These are phyloP conservation scores for Tetracladium maxilliforme DNA, from an alignment of 2,329 filamentous ascomycete species.

Conservation along the genomic window DNA sequence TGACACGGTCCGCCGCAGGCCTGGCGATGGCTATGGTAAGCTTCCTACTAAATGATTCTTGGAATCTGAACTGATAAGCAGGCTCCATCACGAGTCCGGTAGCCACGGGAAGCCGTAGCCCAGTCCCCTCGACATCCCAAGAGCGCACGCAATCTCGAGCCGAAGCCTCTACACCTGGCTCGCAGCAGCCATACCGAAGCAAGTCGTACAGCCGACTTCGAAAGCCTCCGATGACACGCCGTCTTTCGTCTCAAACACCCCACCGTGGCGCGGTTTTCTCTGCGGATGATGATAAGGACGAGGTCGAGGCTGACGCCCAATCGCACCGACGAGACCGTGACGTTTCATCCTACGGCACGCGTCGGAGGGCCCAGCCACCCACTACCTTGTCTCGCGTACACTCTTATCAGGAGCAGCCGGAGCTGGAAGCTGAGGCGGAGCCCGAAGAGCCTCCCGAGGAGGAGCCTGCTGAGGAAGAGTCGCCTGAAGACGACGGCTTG, in stretches of 20 bases:
- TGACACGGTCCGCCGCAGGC: conserved; percentile 42
- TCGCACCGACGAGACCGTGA: too few relatives aligned
- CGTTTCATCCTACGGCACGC: too few relatives aligned
- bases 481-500: conserved; percentile 21
- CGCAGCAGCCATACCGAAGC: too few relatives aligned
- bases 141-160: too few relatives aligned
- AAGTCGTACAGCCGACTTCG: conserved; percentile 35
- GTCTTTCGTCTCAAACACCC: conserved; percentile 62
- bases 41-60: too few relatives aligned
- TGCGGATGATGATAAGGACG: conserved; percentile 72
- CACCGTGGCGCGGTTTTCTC: conserved; percentile 80
- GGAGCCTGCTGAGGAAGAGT: conserved; percentile 14
- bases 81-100: too few relatives aligned
- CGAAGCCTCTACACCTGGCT: too few relatives aligned
- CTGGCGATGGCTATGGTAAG: too few relatives aligned
- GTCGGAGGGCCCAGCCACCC: conserved; percentile 27
- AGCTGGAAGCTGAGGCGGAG: conserved; percentile 19
- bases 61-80: too few relatives aligned
- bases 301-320: conserved; percentile 65
- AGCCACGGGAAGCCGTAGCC: too few relatives aligned
- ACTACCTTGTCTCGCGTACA: conserved; percentile 30
- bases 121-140: too few relatives aligned
- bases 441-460: conserved; percentile 21
- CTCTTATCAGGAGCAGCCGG: conserved; percentile 15
- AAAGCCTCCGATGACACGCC: conserved; percentile 60